These are phyloP conservation scores for Cystofilobasidium capitatum DNA, from an alignment of 768 basidiomycete genomes.

Conservation along the genomic window DNA sequence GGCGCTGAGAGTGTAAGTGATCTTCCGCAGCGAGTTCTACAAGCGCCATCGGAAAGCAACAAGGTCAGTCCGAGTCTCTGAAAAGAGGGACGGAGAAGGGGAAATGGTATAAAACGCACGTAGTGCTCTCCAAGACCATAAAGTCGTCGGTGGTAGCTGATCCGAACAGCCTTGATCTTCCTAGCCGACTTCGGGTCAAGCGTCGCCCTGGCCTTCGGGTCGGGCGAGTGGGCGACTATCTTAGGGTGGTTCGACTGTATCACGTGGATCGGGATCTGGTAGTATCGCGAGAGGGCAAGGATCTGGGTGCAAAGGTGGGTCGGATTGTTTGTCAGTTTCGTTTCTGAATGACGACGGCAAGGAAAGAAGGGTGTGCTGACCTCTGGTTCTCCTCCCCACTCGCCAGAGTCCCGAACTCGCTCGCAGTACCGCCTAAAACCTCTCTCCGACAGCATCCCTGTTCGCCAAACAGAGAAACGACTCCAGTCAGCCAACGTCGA, in stretches of 20 bases:
- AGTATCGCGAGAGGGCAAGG: conserved; percentile 73
- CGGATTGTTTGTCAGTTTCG: background rate
- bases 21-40: conserved; percentile 23
- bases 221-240: conserved; percentile 69
- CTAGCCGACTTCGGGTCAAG: conserved; percentile 35
- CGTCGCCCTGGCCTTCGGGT: conserved; percentile 34
- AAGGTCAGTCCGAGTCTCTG: background rate
- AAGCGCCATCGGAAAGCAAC: background rate
- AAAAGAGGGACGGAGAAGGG: too few relatives aligned
- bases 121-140: conserved; percentile 80
- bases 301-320: conserved; percentile 45
- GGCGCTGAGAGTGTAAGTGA: conserved; percentile 10
- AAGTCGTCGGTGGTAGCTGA: conserved; percentile 83
- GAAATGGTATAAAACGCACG: conserved; percentile 6
- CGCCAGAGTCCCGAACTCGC: conserved; percentile 64
- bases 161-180: conserved; percentile 48
- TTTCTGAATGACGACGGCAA: background rate
- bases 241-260: conserved; percentile 72
- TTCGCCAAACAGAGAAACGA: background rate
- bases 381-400: conserved; percentile 97
- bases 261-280: conserved; percentile 77
- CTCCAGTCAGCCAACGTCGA: background rate
- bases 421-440: conserved; percentile 64
- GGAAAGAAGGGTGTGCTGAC: conserved; percentile 30
- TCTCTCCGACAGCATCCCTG: conserved; percentile 19